A percentile compares a stretch with the other conserved stretches of the same genome.
Evolutionary conservation across 129 eudicot species (phyloP).

Genomic region (Flaveria bidentis): DNA sequence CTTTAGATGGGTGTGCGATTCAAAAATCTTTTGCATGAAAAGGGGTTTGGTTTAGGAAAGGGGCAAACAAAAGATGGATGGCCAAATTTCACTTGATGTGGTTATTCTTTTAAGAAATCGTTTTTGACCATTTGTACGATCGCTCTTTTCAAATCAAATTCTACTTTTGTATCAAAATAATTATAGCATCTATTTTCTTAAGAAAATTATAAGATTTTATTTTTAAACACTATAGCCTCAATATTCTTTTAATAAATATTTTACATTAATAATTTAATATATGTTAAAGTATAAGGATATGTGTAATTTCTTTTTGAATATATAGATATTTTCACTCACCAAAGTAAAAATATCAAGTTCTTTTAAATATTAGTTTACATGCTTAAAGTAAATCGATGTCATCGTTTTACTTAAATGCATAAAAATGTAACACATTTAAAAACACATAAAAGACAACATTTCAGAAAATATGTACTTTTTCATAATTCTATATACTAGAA

Average conservation of each 20-base stretch:
- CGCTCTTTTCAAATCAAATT: not conserved
- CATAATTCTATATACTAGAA: not conserved
- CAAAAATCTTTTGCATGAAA: constrained; percentile 21
- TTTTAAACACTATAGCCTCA: too few relatives aligned
- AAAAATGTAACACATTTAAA: not conserved
- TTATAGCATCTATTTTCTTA: not conserved
- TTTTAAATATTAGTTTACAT: too few relatives aligned
- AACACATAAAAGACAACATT: not conserved
- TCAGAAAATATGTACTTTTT: not conserved
- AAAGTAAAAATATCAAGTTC: too few relatives aligned
- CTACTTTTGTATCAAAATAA: not conserved
- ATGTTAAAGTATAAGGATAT: too few relatives aligned
- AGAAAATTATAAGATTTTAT: too few relatives aligned
- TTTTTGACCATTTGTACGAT: not conserved
- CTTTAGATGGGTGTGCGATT: not conserved
- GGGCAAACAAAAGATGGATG: constrained; percentile 17
- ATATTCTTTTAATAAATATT: too few relatives aligned
- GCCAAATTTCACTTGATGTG: constrained; percentile 19
- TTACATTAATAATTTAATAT: not conserved
- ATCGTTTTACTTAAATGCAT: too few relatives aligned
- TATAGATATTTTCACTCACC: too few relatives aligned
- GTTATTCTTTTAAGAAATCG: constrained; percentile 3
- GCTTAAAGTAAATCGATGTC: too few relatives aligned
- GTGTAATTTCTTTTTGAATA: too few relatives aligned
- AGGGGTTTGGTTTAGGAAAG: constrained; percentile 17